These are phyloP conservation scores for Monosporascus sp. DNA, from an alignment of 2,329 filamentous ascomycete species.

Conservation along the genomic window DNA sequence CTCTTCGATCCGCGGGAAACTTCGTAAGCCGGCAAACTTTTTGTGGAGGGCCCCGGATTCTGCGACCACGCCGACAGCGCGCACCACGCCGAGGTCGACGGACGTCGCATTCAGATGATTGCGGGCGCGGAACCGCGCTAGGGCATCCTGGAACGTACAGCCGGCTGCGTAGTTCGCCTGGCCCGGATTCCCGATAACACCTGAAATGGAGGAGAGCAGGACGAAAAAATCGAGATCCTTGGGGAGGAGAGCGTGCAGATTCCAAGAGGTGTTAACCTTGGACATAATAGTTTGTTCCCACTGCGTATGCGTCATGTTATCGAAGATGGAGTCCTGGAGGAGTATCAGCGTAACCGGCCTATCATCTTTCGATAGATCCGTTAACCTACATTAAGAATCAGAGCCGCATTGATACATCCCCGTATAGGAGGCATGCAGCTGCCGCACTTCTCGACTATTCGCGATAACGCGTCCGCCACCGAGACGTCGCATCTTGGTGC, in stretches of 20 bases:
- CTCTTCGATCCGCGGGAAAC: too few relatives aligned
- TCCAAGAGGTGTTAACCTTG: slow-evolving; percentile 11
- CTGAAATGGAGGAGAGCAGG: background rate
- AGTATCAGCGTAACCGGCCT: too few relatives aligned
- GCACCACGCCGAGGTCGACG: too few relatives aligned
- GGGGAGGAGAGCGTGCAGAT: slow-evolving; percentile 5
- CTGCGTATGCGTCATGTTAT: slow-evolving; percentile 9
- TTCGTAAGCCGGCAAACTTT: too few relatives aligned
- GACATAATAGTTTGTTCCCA: slow-evolving; percentile 6
- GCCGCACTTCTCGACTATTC: background rate
- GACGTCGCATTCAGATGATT: too few relatives aligned
- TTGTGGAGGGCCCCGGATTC: too few relatives aligned
- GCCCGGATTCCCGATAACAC: background rate
- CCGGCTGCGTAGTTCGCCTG: background rate
- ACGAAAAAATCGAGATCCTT: slow-evolving; percentile 11
- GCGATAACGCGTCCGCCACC: background rate
- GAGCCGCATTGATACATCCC: background rate
- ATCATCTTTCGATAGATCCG: too few relatives aligned
- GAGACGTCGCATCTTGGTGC: background rate
- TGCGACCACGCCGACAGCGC: too few relatives aligned
- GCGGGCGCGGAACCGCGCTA: too few relatives aligned
- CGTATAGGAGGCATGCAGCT: background rate
- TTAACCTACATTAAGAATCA: background rate
- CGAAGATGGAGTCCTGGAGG: slow-evolving; percentile 9
- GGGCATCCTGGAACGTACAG: background rate